phyloP scores from a whole-genome alignment of 75 land plant genomes.

The Pseudotsuga menziesii region DNA sequence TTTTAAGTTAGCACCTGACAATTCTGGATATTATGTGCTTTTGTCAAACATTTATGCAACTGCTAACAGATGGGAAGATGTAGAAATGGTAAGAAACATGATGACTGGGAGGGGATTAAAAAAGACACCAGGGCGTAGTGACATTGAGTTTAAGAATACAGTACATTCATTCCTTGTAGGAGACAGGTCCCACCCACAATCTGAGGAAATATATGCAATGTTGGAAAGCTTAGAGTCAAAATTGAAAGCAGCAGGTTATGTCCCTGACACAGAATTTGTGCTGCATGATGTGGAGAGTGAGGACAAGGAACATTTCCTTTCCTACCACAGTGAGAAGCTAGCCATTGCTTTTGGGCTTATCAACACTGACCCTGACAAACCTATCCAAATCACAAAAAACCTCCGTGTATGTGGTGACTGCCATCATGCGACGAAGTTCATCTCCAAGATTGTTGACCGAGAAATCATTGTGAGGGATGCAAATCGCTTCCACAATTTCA shows the following conservation, averaged over 20 bases:
- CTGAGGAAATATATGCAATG: too few species aligned
- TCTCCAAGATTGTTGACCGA: not conserved
- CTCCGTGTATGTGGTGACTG: constrained; percentile 3
- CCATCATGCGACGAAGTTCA: not conserved
- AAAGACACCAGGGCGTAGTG: too few species aligned
- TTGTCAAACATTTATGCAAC: too few species aligned
- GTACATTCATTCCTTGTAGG: too few species aligned
- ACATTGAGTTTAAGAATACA: too few species aligned
- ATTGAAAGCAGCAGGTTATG: not conserved
- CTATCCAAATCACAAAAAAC: not conserved
- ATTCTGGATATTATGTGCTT: too few species aligned
- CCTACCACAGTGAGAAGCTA: not conserved
- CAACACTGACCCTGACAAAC: not conserved
- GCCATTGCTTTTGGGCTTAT: not conserved
- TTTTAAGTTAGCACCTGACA: too few species aligned
- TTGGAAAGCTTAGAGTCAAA: too few species aligned
- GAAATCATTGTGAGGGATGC: not conserved
- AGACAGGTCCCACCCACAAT: too few species aligned
- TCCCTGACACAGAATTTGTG: not conserved
- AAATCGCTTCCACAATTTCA: not conserved
- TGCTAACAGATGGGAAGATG: too few species aligned
- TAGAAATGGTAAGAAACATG: too few species aligned
- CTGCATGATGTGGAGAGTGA: not conserved
- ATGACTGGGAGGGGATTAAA: too few species aligned
- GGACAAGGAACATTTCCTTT: not conserved